These are phyloP conservation scores for Exophiala xenobiotica DNA, from an alignment of 2,329 filamentous ascomycete species.

Conservation along the genomic window DNA sequence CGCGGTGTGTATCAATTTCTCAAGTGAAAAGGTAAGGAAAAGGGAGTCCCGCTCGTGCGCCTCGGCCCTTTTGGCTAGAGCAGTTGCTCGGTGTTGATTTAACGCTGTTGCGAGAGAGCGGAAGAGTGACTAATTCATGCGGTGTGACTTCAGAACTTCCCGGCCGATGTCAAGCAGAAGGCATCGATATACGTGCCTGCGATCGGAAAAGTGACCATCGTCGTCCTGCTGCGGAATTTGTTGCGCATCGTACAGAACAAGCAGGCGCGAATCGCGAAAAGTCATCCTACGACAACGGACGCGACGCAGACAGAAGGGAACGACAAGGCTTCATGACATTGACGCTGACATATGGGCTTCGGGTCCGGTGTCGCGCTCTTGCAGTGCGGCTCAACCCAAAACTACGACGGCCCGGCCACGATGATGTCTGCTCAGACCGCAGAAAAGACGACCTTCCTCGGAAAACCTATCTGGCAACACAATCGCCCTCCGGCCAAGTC, in stretches of 20 bases:
- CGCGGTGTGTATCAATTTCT: conserved; percentile 98
- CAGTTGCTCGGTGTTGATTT: too few relatives aligned
- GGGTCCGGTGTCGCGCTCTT: too few relatives aligned
- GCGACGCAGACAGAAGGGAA: not conserved
- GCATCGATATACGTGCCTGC: conserved; percentile 96
- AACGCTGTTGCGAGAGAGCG: not conserved
- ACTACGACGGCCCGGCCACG: too few relatives aligned
- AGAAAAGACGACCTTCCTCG: too few relatives aligned
- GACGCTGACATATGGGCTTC: too few relatives aligned
- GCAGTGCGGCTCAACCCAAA: too few relatives aligned
- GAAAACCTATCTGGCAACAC: too few relatives aligned
- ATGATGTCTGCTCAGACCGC: too few relatives aligned
- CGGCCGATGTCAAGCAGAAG: conserved; percentile 85
- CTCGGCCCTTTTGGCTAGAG: not conserved
- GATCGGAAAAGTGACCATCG: conserved; percentile 96
- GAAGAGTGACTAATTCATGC: not conserved
- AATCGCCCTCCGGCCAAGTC: too few relatives aligned
- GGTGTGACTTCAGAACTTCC: conserved; percentile 68
- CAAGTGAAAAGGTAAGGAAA: conserved; percentile 75
- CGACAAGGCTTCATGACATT: not conserved
- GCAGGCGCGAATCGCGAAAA: conserved; percentile 26
- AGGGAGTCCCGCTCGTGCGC: not conserved
- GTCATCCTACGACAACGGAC: not conserved
- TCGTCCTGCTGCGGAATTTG: conserved; percentile 82
- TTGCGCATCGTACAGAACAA: conserved; percentile 62